Conservation (phyloP, 306 rosid genomes). For the Vigna nakashimae region DNA sequence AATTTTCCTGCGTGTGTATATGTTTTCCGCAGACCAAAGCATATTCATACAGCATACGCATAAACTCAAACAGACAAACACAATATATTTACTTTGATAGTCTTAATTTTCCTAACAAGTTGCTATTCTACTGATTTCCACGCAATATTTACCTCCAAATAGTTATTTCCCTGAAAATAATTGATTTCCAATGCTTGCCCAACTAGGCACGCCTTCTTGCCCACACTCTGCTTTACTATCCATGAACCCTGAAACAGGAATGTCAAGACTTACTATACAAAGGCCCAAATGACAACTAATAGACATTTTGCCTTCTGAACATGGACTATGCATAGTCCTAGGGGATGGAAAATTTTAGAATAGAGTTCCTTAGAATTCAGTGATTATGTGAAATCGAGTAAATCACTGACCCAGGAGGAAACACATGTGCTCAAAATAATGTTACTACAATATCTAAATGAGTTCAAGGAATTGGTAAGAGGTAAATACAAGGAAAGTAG, state of each 20-base stretch:
- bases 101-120: slow-evolving; percentile 17
- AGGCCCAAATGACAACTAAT: slow-evolving; percentile 12
- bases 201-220: slow-evolving; percentile 93
- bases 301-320: slow-evolving; percentile 27
- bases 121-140: slow-evolving; percentile 4
- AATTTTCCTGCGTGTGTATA: background rate
- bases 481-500: slow-evolving; percentile 24
- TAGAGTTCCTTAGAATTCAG: slow-evolving; percentile 21
- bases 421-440: slow-evolving; percentile 11
- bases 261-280: slow-evolving; percentile 15
- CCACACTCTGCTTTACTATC: slow-evolving; percentile 98
- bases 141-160: slow-evolving; percentile 73
- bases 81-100: background rate
- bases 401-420: slow-evolving; percentile 24
- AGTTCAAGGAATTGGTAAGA: slow-evolving; percentile 25
- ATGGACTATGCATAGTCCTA: background rate
- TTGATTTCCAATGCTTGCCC: slow-evolving; percentile 83
- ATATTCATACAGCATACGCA: slow-evolving; percentile 6
- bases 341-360: slow-evolving; percentile 20
- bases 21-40: slow-evolving; percentile 12
- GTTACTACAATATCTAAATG: slow-evolving; percentile 14
- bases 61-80: slow-evolving; percentile 22
- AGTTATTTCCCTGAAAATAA: slow-evolving; percentile 85
- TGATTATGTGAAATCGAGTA: slow-evolving; percentile 28
- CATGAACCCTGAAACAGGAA: slow-evolving; percentile 83